phyloP scores from a whole-genome alignment of 2,329 filamentous ascomycete genomes.

The Fusarium luffae region DNA sequence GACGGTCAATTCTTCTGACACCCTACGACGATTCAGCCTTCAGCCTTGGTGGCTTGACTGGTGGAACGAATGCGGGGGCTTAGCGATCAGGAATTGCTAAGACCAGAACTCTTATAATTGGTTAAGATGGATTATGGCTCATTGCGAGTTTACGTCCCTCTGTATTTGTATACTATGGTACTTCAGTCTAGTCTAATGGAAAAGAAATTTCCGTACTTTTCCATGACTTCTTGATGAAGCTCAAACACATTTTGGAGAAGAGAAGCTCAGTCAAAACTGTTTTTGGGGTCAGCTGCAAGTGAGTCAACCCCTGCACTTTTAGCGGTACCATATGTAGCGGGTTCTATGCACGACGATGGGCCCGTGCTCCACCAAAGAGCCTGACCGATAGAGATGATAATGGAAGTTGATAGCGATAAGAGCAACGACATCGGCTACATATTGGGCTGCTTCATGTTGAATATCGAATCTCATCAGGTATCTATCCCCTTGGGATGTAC shows the following conservation, averaged over 20 bases:
- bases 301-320: slow-evolving; percentile 9
- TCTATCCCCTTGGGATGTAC: neutral
- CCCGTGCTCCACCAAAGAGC: slow-evolving; percentile 2
- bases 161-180: neutral
- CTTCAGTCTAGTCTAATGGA: neutral
- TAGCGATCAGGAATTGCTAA: neutral
- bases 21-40: neutral
- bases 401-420: slow-evolving; percentile 35
- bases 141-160: neutral
- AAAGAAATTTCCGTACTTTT: neutral
- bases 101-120: neutral
- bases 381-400: neutral
- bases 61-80: neutral
- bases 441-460: neutral
- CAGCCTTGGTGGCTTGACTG: slow-evolving; percentile 37
- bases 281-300: neutral
- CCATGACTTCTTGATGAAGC: neutral
- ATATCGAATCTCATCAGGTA: neutral
- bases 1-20: too few species aligned
- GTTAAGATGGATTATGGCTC: neutral
- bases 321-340: slow-evolving; percentile 9
- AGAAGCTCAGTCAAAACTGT: neutral
- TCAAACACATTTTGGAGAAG: neutral
- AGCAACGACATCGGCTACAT: slow-evolving; percentile 2
- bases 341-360: slow-evolving; percentile 13